Base-by-base conservation (phyloP, 1,284 basidiomycete species). In the Takashimella koratensis region DNA sequence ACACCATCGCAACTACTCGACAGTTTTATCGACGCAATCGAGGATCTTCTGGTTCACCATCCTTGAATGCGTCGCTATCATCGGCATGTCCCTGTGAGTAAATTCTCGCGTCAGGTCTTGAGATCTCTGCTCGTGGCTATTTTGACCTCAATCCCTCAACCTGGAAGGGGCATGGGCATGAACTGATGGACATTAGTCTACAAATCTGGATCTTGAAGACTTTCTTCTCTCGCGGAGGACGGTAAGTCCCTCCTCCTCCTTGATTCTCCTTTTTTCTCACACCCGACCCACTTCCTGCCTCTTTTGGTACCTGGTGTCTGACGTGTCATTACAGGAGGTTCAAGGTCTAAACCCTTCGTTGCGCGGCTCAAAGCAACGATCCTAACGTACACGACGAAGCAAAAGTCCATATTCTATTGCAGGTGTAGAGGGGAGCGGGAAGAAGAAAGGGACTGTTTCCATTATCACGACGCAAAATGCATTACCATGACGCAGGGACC, bases 171-270 rank as follows among this genome's bases (percentile, higher is more conserved):
- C 23, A 5, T 12, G 23, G 36, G 11, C n/a, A 6, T 12, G 11
- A 46, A 47, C 50, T 49, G 48, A 57, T 49, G 23, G 19, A 16
- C 16, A 2, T 0, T 67, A 93, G 90, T 12, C 76, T 87, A 54
- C 91, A 94, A 76, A 88, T 93, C 22, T 94, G 91, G 73, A 80
- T 93, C 46, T 81, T 94, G 36, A 90, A 93, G 75, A 93, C 89
- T 21, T 94, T 93, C 84, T 94, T 94, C 78, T 91, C 88, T 30
- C 85, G 86, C 71, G 90, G 88, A 5, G 88, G 88, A 40, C 82
- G 88, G 71, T 80, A 83, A 56, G 61, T 58, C 22, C 4, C 40
- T 46, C n/a, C 19, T 2, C 5, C 27, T 30, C 25, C 22, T 48
- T 11, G 8, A 11, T 16, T 30, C 24, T 20, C 5, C 12, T 24